phyloP scores from a whole-genome alignment of 225 moss, liverwort and hornwort species.

The Neckera pumila region DNA sequence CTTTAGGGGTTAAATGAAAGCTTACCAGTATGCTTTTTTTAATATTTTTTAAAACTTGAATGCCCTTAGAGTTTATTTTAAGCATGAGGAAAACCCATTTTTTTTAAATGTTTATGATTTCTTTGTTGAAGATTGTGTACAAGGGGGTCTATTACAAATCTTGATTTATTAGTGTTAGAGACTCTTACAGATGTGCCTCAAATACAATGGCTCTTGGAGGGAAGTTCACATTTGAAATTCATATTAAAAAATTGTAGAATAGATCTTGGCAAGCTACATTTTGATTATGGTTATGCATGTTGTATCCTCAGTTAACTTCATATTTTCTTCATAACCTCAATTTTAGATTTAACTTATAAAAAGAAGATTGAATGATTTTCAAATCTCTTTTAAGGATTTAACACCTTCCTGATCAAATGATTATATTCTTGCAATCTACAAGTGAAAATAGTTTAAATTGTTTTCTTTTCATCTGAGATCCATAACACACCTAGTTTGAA shows the following conservation, averaged over 20 bases:
- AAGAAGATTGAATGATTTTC: background rate
- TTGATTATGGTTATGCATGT: too few species aligned
- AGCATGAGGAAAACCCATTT: background rate
- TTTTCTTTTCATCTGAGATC: background rate
- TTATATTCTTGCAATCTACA: background rate
- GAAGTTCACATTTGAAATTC: too few species aligned
- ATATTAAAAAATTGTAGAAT: too few species aligned
- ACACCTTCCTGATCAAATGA: background rate
- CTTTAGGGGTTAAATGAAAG: background rate
- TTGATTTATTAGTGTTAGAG: background rate
- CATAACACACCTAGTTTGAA: background rate
- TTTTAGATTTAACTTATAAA: background rate
- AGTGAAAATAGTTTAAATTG: background rate
- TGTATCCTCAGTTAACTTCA: too few species aligned
- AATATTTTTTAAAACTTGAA: accelerated
- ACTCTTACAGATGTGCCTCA: background rate
- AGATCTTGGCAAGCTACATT: too few species aligned
- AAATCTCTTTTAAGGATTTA: background rate
- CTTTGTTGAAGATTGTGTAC: background rate
- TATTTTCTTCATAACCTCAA: too few species aligned
- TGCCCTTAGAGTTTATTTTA: background rate
- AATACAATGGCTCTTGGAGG: accelerated
- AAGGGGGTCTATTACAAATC: background rate
- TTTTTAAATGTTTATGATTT: background rate
- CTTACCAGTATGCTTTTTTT: background rate